These are phyloP conservation scores for Phlebopus sp. DNA, from an alignment of 1,284 basidiomycete genomes.

Conservation along the genomic window DNA sequence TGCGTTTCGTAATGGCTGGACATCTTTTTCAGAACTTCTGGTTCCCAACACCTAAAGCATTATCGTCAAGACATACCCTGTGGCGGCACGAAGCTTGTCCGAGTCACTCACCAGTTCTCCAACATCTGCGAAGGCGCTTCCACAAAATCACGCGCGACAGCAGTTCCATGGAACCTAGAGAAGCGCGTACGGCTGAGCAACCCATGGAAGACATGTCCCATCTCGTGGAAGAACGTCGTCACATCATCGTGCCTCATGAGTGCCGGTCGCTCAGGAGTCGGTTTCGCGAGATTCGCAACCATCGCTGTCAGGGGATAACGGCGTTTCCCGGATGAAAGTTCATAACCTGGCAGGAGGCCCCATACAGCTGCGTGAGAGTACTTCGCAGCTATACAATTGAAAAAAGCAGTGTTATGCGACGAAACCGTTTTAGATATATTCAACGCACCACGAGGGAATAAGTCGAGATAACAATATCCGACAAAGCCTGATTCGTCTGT, in stretches of 20 bases:
- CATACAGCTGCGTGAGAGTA: conserved; percentile 88
- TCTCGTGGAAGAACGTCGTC: conserved; percentile 79
- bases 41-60: conserved; percentile 68
- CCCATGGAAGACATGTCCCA: conserved; percentile 88
- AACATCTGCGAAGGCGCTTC: conserved; percentile 89
- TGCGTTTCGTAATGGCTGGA: conserved; percentile 71
- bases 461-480: conserved; percentile 82
- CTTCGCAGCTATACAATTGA: conserved; percentile 52
- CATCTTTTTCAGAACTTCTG: conserved; percentile 67
- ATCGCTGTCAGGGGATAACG: conserved; percentile 75
- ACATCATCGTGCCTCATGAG: conserved; percentile 82
- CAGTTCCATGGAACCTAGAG: conserved; percentile 77
- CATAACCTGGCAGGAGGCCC: conserved; percentile 65
- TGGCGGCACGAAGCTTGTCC: not conserved
- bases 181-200: conserved; percentile 72
- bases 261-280: conserved; percentile 75
- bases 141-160: conserved; percentile 79
- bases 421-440: not conserved
- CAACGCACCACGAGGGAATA: conserved; percentile 74
- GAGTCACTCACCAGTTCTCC: conserved; percentile 70
- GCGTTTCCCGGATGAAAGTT: conserved; percentile 50
- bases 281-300: conserved; percentile 87
- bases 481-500: conserved; percentile 68
- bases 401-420: conserved; percentile 2
- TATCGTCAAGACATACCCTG: not conserved